phyloP scores from a whole-genome alignment of 345 rosid species.

The Eucalyptus guilfoylei region DNA sequence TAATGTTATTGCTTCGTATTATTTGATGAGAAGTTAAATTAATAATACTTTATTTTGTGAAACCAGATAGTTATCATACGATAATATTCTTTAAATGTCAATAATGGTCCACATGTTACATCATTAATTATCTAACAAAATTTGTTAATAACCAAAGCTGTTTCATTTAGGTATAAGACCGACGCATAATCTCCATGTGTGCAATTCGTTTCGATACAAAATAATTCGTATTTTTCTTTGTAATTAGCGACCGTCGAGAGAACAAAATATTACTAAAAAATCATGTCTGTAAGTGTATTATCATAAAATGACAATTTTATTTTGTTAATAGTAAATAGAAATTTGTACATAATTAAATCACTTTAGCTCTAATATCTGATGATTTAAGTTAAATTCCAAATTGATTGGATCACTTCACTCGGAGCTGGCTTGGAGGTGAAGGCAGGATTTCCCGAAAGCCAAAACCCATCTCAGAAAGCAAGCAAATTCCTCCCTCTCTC shows the following conservation, averaged over 20 bases:
- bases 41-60: background rate
- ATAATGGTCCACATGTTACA: background rate
- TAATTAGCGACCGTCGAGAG: accelerated
- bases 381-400: background rate
- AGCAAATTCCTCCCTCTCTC: background rate
- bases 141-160: background rate
- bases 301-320: background rate
- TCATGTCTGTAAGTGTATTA: background rate
- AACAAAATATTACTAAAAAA: background rate
- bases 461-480: background rate
- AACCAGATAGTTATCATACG: accelerated
- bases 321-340: background rate
- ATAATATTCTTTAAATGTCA: background rate
- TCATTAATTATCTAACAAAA: background rate
- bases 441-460: background rate
- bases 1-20: background rate
- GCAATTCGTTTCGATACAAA: background rate
- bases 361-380: background rate
- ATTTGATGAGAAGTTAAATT: background rate
- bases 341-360: background rate
- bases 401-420: background rate
- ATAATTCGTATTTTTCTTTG: background rate
- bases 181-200: accelerated
- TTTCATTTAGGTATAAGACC: background rate
- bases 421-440: background rate